A percentile compares a stretch with the other conserved stretches of the same genome.
phyloP scores from a whole-genome alignment of 768 basidiomycete species.

The Mycena alexandri region DNA sequence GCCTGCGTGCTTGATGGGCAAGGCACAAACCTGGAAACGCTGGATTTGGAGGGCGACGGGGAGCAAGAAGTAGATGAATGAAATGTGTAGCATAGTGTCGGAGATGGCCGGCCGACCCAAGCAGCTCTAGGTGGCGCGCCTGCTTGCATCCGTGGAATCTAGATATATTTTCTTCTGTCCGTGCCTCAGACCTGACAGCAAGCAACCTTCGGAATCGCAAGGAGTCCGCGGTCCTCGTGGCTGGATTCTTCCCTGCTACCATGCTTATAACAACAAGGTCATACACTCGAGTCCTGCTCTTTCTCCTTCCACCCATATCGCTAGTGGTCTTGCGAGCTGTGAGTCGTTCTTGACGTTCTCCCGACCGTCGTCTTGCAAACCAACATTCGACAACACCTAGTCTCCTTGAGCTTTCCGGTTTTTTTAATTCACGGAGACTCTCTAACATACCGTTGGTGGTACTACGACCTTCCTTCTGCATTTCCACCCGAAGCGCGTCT shows the following conservation, averaged over 20 bases:
- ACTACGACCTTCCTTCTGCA: not conserved
- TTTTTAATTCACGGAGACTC: not conserved
- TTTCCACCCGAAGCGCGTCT: too few relatives aligned
- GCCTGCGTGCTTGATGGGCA: slow-evolving; percentile 78
- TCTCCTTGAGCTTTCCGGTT: not conserved
- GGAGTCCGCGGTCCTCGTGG: slow-evolving; percentile 69
- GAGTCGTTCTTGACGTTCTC: not conserved
- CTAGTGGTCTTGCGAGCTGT: not conserved
- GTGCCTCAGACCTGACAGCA: slow-evolving; percentile 34
- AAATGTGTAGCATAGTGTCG: slow-evolving; percentile 38
- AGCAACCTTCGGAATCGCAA: slow-evolving; percentile 54
- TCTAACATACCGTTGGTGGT: not conserved
- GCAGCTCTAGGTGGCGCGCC: slow-evolving; percentile 23
- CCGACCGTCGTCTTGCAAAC: too few relatives aligned
- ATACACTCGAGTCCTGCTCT: slow-evolving; percentile 38
- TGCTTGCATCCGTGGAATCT: slow-evolving; percentile 32
- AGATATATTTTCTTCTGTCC: slow-evolving; percentile 29
- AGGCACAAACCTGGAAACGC: slow-evolving; percentile 75
- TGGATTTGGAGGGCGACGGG: slow-evolving; percentile 82
- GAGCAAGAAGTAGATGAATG: slow-evolving; percentile 56
- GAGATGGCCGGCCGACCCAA: slow-evolving; percentile 22
- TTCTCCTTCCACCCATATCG: slow-evolving; percentile 41
- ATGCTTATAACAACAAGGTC: slow-evolving; percentile 44
- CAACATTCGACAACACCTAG: not conserved
- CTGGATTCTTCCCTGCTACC: slow-evolving; percentile 74